Evolutionary conservation across 352 stramenopile species (phyloP), one percentile per base, ranked within the genome.

Genomic region (Pythium sp.): DNA sequence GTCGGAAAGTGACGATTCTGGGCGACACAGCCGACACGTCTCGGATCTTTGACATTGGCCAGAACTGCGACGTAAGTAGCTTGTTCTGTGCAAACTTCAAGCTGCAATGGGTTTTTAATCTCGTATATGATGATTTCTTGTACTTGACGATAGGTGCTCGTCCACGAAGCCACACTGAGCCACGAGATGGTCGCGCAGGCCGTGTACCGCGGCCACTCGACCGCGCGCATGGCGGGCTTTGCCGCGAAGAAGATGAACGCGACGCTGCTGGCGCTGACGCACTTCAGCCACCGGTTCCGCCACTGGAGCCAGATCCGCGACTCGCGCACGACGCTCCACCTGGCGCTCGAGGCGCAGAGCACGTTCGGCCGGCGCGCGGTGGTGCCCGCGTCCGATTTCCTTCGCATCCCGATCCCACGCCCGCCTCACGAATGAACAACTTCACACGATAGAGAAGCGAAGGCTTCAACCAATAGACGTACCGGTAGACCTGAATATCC

Each of bases 231-330:
- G 86, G 86, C 89, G 7, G 89, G 89, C 5, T 86, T 82, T 41
- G 83, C 86, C 18, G 89, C 89, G 15, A 81, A 82, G 51, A 77
- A 81, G n/a, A 84, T 92, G 75, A 91, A 93, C 51, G 84, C 89
- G 36, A 87, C 79, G 49, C 68, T 94, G 30, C 73, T 96, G 11
- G 87, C 86, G 22, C 69, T 96, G 36, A 96, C 87, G 20, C 89
- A 96, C 66, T 94, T 96, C 58, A 95, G 87, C 58, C 81, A 92
- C 57, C 85, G 86, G n/a, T 96, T 95, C 58, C 77, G 82, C 18
- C 75, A 90, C 58, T 92, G 84, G 85, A 79, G 76, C 4, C 66
- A 64, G n/a, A 66, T 75, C 24, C 72, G 69, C 20, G 70, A 66
- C 11, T 67, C 74, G 22, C 74, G 71, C 2, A 87, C 84, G 57